These are phyloP conservation scores for Henckelia pumila DNA, from an alignment of 257 asterid genomes.

Conservation along the genomic window DNA sequence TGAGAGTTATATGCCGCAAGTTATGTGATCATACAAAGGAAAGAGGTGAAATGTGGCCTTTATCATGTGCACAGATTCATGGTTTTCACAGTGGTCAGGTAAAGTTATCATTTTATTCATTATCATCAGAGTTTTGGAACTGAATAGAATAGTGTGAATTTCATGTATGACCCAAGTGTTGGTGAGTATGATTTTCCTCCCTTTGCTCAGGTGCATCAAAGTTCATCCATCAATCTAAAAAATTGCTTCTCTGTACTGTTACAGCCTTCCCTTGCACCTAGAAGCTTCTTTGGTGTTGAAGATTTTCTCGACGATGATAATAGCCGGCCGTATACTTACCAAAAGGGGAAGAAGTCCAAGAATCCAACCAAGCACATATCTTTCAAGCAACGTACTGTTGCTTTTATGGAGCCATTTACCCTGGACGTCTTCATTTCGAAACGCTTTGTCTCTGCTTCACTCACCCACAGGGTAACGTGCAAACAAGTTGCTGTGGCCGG, in stretches of 20 bases:
- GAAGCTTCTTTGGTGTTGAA: conserved; percentile 96
- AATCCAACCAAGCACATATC: conserved; percentile 74
- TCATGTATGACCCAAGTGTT: background rate
- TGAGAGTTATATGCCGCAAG: conserved; percentile 48
- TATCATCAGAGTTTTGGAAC: background rate
- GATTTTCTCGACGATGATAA: conserved; percentile 87
- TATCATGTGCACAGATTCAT: conserved; percentile 34
- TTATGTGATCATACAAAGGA: conserved; percentile 31
- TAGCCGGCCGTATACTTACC: conserved; percentile 84
- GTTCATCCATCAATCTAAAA: background rate
- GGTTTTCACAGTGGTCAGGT: conserved; percentile 60
- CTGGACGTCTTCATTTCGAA: conserved; percentile 86
- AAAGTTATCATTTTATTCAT: conserved; percentile 1
- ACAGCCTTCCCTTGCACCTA: conserved; percentile 65
- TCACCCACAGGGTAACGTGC: conserved; percentile 91
- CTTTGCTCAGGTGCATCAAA: background rate
- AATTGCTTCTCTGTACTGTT: conserved; percentile 6
- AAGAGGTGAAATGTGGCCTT: conserved; percentile 38
- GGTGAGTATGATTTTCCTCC: background rate
- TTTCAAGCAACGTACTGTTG: conserved; percentile 83
- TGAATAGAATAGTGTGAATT: background rate
- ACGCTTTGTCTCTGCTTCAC: conserved; percentile 87
- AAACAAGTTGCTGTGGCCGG: conserved; percentile 98
- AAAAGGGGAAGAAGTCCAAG: conserved; percentile 77
- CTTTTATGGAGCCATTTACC: conserved; percentile 92